Evolutionary conservation across 768 basidiomycete species (phyloP), one percentile per base, ranked within the genome.

Genomic region (Lactifluus echinatus): DNA sequence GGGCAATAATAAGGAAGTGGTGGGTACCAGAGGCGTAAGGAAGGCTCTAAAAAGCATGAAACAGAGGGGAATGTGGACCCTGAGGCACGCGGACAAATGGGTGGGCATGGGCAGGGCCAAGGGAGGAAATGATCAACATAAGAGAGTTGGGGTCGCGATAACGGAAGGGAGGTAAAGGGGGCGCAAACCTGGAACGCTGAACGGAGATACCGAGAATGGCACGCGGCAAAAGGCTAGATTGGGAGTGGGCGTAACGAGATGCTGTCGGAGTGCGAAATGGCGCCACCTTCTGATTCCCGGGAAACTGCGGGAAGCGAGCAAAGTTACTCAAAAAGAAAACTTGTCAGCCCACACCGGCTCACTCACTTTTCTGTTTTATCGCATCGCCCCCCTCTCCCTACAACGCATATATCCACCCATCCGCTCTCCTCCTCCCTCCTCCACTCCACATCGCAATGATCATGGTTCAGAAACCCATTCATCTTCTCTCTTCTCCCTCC

Each of bases 401-500:
- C 57, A 51, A 63, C 66, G 57, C 63, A 63, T 42, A 57, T 51
- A 57, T 62, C 63, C 47, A 17, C 34, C n/a, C 47, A 63, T 57
- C 65, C 51, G n/a, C 51, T 54, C 43, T 47, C 57, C 29, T 33
- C 36, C 55, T n/a, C 26, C 19, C 11, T 5, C 21, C 8, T 26
- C 49, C 56, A 55, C 57, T 33, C 52, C 23, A 29, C 36, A 26
- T 56, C 55, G 59, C 55, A 31, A 78, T 78, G 77, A 62, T 78
- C 8, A 75, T 77, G 68, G 66, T 69, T 34, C 77, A 68, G 62
- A 71, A 71, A 34, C 75, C 74, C 53, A 63, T 66, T 55, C 64
- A 69, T 19, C 47, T 67, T 15, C 66, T 70, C 34, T 61, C 68
- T 33, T 63, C 73, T 0, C 64, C 64, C 1, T 52, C 65, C 34